Evolutionary conservation across 805 yeast species (phyloP).

Genomic region (Starmerella geochares): DNA sequence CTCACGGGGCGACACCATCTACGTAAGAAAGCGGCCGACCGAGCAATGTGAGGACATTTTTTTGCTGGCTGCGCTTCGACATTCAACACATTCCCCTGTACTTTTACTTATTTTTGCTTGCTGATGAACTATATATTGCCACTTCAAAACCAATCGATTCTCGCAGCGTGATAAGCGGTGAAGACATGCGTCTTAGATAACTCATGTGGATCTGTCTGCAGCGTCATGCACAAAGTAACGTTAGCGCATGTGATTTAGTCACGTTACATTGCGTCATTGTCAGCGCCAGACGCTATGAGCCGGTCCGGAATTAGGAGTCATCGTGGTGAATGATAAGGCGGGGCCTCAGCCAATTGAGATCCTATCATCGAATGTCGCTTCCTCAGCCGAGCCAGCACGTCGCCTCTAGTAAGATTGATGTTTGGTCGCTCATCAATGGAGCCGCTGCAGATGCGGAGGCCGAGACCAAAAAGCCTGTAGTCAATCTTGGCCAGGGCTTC

Average conservation of each 20-base stretch:
- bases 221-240: background rate
- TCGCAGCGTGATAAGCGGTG: too few species aligned
- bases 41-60: background rate
- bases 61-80: too few species aligned
- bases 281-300: background rate
- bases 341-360: background rate
- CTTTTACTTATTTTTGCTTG: too few species aligned
- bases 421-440: constrained; percentile 91
- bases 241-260: background rate
- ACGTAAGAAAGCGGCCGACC: background rate
- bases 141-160: too few species aligned
- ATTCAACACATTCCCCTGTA: too few species aligned
- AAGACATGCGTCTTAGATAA: too few species aligned
- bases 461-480: constrained; percentile 62
- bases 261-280: background rate
- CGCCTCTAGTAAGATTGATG: constrained; percentile 43
- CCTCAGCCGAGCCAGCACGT: constrained; percentile 23
- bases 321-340: constrained; percentile 6
- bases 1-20: background rate
- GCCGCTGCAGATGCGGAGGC: constrained; percentile 76
- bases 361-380: constrained; percentile 5
- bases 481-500: constrained; percentile 93
- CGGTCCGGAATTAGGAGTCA: background rate
- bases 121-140: too few species aligned
- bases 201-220: too few species aligned